Percentiles rank a stretch among this genome's conserved stretches.
Conservation (phyloP, 345 rosid species). For the Dipteronia sinensis region DNA sequence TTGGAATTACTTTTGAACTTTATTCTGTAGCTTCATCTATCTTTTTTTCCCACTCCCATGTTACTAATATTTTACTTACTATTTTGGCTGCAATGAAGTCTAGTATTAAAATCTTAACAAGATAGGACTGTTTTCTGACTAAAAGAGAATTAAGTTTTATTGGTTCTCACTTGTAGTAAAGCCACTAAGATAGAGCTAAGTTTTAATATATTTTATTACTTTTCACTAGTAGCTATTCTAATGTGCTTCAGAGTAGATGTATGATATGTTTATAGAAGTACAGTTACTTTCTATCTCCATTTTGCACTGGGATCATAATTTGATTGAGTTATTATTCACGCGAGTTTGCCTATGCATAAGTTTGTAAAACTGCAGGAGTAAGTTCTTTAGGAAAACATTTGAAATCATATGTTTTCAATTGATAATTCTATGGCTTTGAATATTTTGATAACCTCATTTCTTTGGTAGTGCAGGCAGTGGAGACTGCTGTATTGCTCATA, state of each 20-base stretch:
- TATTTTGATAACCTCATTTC: conserved; percentile 10
- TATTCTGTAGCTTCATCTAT: not conserved
- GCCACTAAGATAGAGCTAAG: not conserved
- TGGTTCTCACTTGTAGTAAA: not conserved
- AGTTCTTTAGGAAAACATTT: not conserved
- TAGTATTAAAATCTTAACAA: not conserved
- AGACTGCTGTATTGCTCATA: conserved; percentile 63
- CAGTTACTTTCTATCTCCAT: not conserved
- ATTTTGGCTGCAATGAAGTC: not conserved
- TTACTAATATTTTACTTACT: not conserved
- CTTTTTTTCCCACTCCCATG: not conserved
- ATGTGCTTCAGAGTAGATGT: not conserved
- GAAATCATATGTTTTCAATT: not conserved
- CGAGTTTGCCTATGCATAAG: not conserved
- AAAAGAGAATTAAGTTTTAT: not conserved
- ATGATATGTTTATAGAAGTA: conserved; percentile 9
- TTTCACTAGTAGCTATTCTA: not conserved
- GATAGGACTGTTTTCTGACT: not conserved
- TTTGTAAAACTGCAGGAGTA: not conserved
- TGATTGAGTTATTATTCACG: conserved; percentile 5
- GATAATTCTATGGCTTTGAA: not conserved
- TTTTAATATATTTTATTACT: not conserved
- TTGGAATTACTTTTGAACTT: conserved; percentile 9
- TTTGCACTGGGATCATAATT: not conserved
- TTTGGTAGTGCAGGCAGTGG: conserved; percentile 47